A percentile compares a stretch with the other conserved stretches of the same genome.
Conservation (phyloP, 2,329 filamentous ascomycete species). For the Tolypocladium pustulatum region DNA sequence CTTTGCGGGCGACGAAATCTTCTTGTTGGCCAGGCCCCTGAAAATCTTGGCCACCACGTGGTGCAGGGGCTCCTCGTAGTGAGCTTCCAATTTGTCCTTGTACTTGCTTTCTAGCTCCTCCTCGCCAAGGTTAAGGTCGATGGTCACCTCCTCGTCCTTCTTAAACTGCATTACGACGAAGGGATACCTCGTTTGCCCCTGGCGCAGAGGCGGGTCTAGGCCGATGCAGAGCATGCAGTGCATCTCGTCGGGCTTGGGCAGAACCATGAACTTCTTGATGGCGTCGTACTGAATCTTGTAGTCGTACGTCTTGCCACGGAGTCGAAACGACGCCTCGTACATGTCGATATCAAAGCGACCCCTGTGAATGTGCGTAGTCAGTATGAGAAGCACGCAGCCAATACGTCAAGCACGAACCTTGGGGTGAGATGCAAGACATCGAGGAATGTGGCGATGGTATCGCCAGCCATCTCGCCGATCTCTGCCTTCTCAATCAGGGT, state of each 20-base stretch:
- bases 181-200: slow-evolving; percentile 94
- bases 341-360: slow-evolving; percentile 99
- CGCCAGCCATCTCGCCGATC: slow-evolving; percentile 97
- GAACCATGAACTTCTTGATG: slow-evolving; percentile 97
- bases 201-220: slow-evolving; percentile 85
- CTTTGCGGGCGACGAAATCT: slow-evolving; percentile 85
- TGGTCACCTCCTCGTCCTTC: slow-evolving; percentile 90
- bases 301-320: slow-evolving; percentile 98
- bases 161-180: slow-evolving; percentile 99
- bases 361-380: slow-evolving; percentile 38
- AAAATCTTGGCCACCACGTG: slow-evolving; percentile 94
- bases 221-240: slow-evolving; percentile 93
- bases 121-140: slow-evolving; percentile 93
- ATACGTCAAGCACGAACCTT: slow-evolving; percentile 39
- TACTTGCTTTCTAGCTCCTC: slow-evolving; percentile 76
- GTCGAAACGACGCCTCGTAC: slow-evolving; percentile 94
- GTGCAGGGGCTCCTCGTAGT: slow-evolving; percentile 90
- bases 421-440: slow-evolving; percentile 96
- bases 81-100: slow-evolving; percentile 75
- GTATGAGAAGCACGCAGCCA: background rate
- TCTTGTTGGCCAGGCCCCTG: slow-evolving; percentile 87
- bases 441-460: slow-evolving; percentile 94
- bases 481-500: slow-evolving; percentile 97
- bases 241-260: slow-evolving; percentile 96
- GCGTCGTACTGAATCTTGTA: slow-evolving; percentile 99